phyloP scores from a whole-genome alignment of 106 monocot species.

The Dioscorea alata region DNA sequence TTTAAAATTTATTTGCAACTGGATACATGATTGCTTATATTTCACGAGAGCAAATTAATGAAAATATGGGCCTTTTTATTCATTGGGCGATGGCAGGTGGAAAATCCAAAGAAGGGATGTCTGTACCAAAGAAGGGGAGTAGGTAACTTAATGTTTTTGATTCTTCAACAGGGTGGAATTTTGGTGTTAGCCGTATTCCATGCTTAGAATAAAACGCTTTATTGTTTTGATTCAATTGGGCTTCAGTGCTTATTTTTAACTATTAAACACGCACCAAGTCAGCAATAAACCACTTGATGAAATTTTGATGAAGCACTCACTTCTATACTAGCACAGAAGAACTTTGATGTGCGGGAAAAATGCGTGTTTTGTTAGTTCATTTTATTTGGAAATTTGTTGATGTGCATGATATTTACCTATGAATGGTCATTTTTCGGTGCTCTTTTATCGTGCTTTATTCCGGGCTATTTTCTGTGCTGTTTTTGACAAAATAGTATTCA shows the following conservation, averaged over 20 bases:
- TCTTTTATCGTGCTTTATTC: too few species aligned
- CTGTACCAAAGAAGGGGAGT: constrained; percentile 99
- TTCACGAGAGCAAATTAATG: constrained; percentile 52
- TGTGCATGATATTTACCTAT: too few species aligned
- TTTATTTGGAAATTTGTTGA: too few species aligned
- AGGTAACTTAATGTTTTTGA: constrained; percentile 89
- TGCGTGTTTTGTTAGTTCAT: too few species aligned
- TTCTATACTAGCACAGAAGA: too few species aligned
- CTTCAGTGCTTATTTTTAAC: constrained; percentile 8
- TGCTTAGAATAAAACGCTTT: constrained; percentile 12
- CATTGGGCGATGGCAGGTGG: constrained; percentile 99
- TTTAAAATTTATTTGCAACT: constrained; percentile 6
- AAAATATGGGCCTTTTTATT: constrained; percentile 79
- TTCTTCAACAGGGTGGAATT: constrained; percentile 56
- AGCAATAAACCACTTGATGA: too few species aligned
- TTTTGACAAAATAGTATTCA: too few species aligned
- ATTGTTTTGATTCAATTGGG: constrained; percentile 8
- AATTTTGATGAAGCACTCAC: too few species aligned
- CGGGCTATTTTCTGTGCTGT: too few species aligned
- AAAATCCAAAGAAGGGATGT: constrained; percentile 99
- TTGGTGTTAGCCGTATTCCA: constrained; percentile 40
- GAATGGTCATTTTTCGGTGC: too few species aligned
- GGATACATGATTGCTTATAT: constrained; percentile 27
- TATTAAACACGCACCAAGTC: too few species aligned
- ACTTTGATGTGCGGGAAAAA: too few species aligned